These are phyloP conservation scores for Clausena lansium DNA, from an alignment of 345 rosid species.

Conservation along the genomic window DNA sequence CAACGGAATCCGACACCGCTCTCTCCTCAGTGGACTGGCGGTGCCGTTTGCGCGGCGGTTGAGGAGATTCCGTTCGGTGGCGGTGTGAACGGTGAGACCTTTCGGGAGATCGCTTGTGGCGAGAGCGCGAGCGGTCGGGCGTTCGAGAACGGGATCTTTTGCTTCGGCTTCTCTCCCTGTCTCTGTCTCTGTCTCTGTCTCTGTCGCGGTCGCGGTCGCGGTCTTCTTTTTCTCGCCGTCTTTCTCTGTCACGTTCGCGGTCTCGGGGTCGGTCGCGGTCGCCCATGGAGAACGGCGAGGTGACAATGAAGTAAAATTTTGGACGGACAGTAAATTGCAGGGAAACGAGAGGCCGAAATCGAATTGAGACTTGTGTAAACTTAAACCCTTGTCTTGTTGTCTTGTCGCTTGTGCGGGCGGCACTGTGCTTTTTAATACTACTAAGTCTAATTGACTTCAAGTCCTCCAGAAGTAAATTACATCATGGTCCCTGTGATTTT, in stretches of 20 bases:
- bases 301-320: too few species aligned
- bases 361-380: not conserved
- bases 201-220: constrained; percentile 41
- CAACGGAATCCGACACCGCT: constrained; percentile 53
- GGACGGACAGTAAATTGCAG: not conserved
- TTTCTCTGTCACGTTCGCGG: constrained; percentile 38
- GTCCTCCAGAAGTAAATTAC: too few species aligned
- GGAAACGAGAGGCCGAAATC: not conserved
- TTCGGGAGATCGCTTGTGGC: constrained; percentile 52
- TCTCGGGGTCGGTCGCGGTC: constrained; percentile 40
- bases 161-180: constrained; percentile 52
- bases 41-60: constrained; percentile 52
- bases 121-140: constrained; percentile 56
- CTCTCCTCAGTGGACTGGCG: constrained; percentile 51
- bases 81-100: constrained; percentile 49
- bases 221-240: constrained; percentile 34
- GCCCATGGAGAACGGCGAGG: constrained; percentile 20
- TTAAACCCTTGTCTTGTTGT: not conserved
- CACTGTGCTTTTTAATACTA: not conserved
- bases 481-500: not conserved
- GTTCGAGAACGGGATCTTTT: constrained; percentile 61
- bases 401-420: too few species aligned
- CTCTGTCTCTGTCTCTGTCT: constrained; percentile 41
- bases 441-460: not conserved
- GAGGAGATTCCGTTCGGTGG: constrained; percentile 59